Evolutionary conservation across 75 land plant genomes (phyloP).

Genomic region (Pseudotsuga menziesii): DNA sequence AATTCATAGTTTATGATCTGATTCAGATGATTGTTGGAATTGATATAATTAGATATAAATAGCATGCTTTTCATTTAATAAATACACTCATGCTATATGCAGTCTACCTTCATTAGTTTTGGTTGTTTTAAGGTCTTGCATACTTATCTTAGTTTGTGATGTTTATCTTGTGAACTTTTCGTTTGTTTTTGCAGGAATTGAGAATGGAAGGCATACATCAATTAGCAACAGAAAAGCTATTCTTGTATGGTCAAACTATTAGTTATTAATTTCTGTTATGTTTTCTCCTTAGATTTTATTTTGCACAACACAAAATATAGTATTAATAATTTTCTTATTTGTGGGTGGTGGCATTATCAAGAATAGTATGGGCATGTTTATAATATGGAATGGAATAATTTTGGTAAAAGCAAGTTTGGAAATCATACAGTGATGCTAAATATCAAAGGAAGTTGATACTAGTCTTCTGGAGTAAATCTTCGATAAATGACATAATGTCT

Average conservation of each 20-base stretch:
- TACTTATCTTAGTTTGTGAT: background rate
- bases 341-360: background rate
- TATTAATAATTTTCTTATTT: background rate
- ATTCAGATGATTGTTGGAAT: no score
- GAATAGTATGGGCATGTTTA: background rate
- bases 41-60: no score
- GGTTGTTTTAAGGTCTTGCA: background rate
- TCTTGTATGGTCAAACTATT: constrained; percentile 12
- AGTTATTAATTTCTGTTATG: background rate
- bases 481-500: background rate
- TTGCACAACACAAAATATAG: no score
- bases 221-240: constrained; percentile 17
- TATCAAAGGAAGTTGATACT: background rate
- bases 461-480: background rate
- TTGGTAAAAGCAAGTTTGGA: background rate
- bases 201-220: constrained; percentile 15
- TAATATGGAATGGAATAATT: background rate
- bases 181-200: constrained; percentile 15
- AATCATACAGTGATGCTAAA: background rate
- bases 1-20: no score
- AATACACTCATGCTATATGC: background rate
- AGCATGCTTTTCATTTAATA: background rate
- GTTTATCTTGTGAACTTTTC: background rate
- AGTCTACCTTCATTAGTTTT: background rate
- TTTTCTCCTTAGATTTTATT: background rate